These are phyloP conservation scores for Xylaria arbuscula DNA, from an alignment of 2,329 filamentous ascomycete species.

Conservation along the genomic window DNA sequence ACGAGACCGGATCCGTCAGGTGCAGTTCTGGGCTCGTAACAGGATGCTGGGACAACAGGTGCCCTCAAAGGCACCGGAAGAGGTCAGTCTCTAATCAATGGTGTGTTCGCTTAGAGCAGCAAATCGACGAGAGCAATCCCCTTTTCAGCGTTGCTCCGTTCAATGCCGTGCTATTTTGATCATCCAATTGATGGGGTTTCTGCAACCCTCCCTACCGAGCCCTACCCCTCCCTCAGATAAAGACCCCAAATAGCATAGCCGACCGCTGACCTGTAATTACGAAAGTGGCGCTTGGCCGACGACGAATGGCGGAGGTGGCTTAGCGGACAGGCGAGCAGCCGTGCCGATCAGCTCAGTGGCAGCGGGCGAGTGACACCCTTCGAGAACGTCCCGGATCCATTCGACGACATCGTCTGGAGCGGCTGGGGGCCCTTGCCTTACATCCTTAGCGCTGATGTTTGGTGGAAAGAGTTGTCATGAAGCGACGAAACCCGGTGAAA, in stretches of 20 bases:
- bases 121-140: background rate
- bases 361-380: background rate
- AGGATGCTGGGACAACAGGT: slow-evolving; percentile 35
- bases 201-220: background rate
- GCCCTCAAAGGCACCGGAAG: slow-evolving; percentile 40
- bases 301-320: slow-evolving; percentile 46
- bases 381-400: slow-evolving; percentile 10
- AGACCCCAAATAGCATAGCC: background rate
- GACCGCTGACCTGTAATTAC: slow-evolving; percentile 18
- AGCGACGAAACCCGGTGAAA: background rate
- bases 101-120: background rate
- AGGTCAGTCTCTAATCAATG: slow-evolving; percentile 31
- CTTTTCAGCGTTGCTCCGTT: background rate
- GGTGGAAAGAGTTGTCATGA: slow-evolving; percentile 19
- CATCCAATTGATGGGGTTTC: background rate
- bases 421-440: slow-evolving; percentile 45
- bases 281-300: slow-evolving; percentile 43
- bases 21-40: slow-evolving; percentile 40
- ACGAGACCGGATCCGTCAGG: slow-evolving; percentile 44
- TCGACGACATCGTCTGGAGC: slow-evolving; percentile 32
- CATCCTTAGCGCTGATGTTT: slow-evolving; percentile 41
- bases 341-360: slow-evolving; percentile 8
- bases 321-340: slow-evolving; percentile 37
- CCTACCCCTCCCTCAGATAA: background rate
- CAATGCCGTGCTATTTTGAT: background rate